phyloP scores from a whole-genome alignment of 2,329 filamentous ascomycete species.

The Phaeosphaeriaceae sp. region DNA sequence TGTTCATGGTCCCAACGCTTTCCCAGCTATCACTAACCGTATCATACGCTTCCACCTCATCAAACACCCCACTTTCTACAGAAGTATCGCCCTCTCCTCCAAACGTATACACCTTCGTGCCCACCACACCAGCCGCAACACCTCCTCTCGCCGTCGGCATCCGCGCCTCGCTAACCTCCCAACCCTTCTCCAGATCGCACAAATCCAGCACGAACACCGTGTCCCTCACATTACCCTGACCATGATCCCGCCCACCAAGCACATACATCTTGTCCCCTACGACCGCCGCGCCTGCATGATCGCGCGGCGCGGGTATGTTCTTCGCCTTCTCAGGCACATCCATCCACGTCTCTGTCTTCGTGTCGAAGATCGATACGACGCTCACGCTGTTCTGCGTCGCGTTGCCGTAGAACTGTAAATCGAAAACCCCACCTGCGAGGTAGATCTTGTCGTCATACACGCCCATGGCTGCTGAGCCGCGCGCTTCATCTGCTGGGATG shows the following conservation, averaged over 20 bases:
- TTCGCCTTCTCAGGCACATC: conserved; percentile 12
- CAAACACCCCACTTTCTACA: conserved; percentile 23
- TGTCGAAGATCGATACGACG: conserved; percentile 28
- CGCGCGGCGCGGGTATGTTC: conserved; percentile 24
- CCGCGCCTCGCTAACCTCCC: conserved; percentile 16
- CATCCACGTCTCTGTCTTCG: conserved; percentile 13
- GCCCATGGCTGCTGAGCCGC: conserved; percentile 30
- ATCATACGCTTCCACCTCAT: conserved; percentile 31
- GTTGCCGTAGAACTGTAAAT: conserved; percentile 11
- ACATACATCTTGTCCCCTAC: conserved; percentile 32
- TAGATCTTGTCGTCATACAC: conserved; percentile 23
- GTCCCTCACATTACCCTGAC: conserved; percentile 20
- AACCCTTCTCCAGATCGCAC: conserved; percentile 22
- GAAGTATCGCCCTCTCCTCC: conserved; percentile 33
- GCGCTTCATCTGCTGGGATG: conserved; percentile 10
- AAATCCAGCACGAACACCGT: conserved; percentile 35
- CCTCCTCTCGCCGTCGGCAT: conserved; percentile 38
- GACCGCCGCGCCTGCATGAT: conserved; percentile 35
- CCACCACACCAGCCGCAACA: conserved; percentile 23
- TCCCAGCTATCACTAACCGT: conserved; percentile 23
- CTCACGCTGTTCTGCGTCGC: conserved; percentile 13
- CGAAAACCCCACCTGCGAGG: conserved; percentile 29
- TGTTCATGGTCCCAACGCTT: conserved; percentile 18
- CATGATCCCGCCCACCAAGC: conserved; percentile 27
- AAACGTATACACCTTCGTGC: conserved; percentile 32